Conservation (phyloP, 108 stramenopile species). For the Skeletonema grethae region DNA sequence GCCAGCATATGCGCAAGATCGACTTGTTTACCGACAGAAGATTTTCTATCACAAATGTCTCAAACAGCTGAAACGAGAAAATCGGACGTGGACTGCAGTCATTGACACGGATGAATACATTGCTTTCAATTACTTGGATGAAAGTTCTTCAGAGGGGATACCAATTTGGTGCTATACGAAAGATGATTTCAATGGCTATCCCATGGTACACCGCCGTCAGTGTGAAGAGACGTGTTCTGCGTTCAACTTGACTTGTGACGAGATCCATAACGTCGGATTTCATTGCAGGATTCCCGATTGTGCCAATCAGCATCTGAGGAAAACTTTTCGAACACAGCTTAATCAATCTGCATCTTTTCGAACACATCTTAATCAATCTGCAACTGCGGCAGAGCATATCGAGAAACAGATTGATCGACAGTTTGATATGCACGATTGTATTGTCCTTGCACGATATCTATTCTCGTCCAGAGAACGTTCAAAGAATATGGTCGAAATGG, state of each 20-base stretch:
- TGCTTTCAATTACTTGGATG: constrained; percentile 33
- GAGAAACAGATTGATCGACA: not conserved
- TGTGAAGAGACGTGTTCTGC: no score
- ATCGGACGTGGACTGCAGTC: constrained; percentile 50
- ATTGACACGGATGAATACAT: constrained; percentile 70
- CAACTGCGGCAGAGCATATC: constrained; percentile 16
- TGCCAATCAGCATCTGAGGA: not conserved
- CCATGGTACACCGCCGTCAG: no score
- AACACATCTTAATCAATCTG: not conserved
- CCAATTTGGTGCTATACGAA: constrained; percentile 11
- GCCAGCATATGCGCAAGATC: not conserved
- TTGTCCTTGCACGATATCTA: constrained; percentile 8
- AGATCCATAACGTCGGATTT: no score
- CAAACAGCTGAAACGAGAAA: constrained; percentile 20
- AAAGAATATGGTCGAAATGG: not conserved
- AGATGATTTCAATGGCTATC: not conserved
- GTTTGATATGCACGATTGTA: not conserved
- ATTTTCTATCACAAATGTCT: constrained; percentile 32
- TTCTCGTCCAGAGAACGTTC: not conserved
- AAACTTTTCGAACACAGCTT: not conserved
- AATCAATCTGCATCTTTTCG: no score
- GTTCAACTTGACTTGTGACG: no score
- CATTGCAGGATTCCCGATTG: not conserved
- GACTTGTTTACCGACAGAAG: constrained; percentile 29
- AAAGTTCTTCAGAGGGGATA: constrained; percentile 4